Evolutionary conservation across 345 rosid genomes (phyloP), one percentile per base, ranked within the genome.

Genomic region (Citrus mangshanensis): DNA sequence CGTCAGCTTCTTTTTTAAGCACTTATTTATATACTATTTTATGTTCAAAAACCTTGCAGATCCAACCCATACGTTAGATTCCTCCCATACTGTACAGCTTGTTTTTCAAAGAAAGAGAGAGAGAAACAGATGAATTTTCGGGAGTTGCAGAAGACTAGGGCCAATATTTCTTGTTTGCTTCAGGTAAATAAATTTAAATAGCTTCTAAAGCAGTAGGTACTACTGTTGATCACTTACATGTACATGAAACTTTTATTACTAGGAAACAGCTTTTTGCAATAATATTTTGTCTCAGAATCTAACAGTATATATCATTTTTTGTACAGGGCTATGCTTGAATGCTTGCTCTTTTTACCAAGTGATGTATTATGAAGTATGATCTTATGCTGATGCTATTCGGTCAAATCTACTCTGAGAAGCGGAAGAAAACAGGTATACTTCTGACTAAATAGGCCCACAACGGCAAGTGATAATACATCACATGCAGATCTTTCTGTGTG

Each of bases 31-130:
- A 78, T 75, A 81, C 72, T 83, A 74, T 73, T 83, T 76, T 84
- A 81, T 85, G 69, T 75, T 77, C 74, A 68, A 81, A 54, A 81
- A 69, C 82, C 83, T 80, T 76, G 65, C 86, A 85, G 90, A 88
- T 89, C 93, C 91, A 88, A 85, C 90, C 86, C 88, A 82, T 76
- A 78, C 83, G 72, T 73, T 76, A 85, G 90, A 87, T 90, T 90
- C 90, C 87, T 82, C 87, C 84, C 38, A 81, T 49, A 71, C 80
- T 68, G 82, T 77, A 82, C 88, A 87, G 80, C 89, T 88, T 80
- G 87, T 81, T 84, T 80, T 81, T 77, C 12, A 79, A 55, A 70
- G 78, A 64, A n/a, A 73, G 82, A 71, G 82, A 68, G 59, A 85
- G 32, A 58, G 25, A 74, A 34, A 73, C 25, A 60, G 55, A 77